A percentile compares a stretch with the other conserved stretches of the same genome.
Conservation (phyloP, 1,139 yeast species). For the Scheffersomyces titani region DNA sequence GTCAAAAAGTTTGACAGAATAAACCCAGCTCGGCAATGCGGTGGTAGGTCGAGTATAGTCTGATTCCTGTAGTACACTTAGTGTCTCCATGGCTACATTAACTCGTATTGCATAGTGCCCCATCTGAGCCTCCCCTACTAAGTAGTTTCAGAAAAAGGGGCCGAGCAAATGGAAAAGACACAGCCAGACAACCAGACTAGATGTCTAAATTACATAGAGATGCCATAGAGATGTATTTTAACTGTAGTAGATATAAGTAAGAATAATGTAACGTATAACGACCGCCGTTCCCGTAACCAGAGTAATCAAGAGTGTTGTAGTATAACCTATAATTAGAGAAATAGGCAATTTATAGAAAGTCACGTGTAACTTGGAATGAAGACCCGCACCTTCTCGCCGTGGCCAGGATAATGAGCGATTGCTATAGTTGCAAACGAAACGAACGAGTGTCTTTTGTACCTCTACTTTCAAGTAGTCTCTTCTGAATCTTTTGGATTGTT, state of each 20-base stretch:
- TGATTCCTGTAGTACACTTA: background rate
- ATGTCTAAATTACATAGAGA: background rate
- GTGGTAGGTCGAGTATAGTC: conserved; percentile 2
- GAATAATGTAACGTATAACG: background rate
- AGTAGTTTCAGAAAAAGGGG: background rate
- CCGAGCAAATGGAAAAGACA: background rate
- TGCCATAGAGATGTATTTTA: background rate
- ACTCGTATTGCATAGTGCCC: background rate
- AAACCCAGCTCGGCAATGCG: background rate
- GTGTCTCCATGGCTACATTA: background rate
- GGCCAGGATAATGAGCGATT: background rate
- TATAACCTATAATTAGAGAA: background rate
- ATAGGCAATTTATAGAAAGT: background rate
- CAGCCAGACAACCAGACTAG: background rate
- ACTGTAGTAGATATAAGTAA: background rate
- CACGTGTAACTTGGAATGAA: background rate
- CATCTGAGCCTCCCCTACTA: background rate
- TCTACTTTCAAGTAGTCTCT: background rate
- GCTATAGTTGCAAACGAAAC: background rate
- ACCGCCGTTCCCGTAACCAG: background rate
- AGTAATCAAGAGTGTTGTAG: background rate
- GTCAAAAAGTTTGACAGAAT: background rate
- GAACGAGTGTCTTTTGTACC: background rate
- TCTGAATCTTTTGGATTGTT: background rate
- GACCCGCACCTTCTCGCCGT: background rate